Conservation (phyloP, 2,329 filamentous ascomycete species). For the Apiospora rasikravindrae region DNA sequence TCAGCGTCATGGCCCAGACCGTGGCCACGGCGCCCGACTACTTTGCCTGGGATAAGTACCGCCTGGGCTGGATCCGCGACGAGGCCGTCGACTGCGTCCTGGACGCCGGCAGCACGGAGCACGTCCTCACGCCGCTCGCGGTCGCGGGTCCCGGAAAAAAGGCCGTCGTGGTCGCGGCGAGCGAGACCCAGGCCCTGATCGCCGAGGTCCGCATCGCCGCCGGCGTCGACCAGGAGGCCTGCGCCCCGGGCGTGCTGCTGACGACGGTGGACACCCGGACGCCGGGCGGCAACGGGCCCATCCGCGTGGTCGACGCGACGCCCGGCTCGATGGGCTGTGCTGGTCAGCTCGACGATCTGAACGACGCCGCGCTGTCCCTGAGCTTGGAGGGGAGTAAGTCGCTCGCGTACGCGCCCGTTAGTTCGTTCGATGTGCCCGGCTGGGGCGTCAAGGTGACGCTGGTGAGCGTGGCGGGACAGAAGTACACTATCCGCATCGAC, state of each 20-base stretch:
- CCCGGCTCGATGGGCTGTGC: not conserved
- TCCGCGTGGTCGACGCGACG: not conserved
- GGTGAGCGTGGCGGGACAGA: not conserved
- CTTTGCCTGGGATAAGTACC: constrained; percentile 7
- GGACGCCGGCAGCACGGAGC: not conserved
- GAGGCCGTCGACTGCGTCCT: not conserved
- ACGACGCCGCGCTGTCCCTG: not conserved
- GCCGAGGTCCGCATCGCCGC: not conserved
- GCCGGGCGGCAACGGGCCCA: not conserved
- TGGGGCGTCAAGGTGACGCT: not conserved
- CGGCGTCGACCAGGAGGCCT: not conserved
- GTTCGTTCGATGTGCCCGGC: not conserved
- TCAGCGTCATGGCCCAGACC: not conserved
- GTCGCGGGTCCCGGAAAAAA: not conserved
- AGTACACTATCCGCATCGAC: not conserved
- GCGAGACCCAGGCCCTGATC: not conserved
- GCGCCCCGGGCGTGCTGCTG: not conserved
- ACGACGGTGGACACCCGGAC: not conserved
- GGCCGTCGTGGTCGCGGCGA: not conserved
- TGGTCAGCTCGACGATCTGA: not conserved
- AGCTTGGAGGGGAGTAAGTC: not conserved
- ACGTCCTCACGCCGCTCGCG: constrained; percentile 25
- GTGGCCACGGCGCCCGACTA: not conserved
- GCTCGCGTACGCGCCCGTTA: not conserved
- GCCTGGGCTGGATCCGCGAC: constrained; percentile 1